Evolutionary conservation across 2,329 filamentous ascomycete species (phyloP), one percentile per base, ranked within the genome.

Genomic region (Apiospora rasikravindrae): DNA sequence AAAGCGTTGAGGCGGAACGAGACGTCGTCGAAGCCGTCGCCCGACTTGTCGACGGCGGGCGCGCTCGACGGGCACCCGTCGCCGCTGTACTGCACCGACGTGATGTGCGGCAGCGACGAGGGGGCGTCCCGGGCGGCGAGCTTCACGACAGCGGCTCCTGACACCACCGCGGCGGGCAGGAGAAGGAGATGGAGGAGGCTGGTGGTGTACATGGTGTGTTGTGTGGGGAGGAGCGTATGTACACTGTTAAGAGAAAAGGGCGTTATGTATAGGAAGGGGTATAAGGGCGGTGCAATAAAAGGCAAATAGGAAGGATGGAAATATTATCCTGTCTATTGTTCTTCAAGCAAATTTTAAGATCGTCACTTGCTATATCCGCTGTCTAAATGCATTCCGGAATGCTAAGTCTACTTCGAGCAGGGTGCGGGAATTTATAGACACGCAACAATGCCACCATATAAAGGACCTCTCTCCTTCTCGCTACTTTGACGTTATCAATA

Each of bases 71-170:
- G 77, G 72, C 83, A 84, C 19, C 83, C 83, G 73, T 71, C 80
- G 71, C 83, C 83, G 37, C 80, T 82, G 75, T 81, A 83, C 57
- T 75, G 75, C 70, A 84, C 76, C 45, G 79, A 81, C 4, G 76
- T 76, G 71, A 83, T 78, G 69, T 73, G 75, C 19, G 79, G 81
- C 26, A 77, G 61, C 1, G 76, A 73, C 6, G 76, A 72, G 8
- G 79, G 80, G 0, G 73, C 73, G 61, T 79, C 76, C 8, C 76
- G 74, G 13, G 71, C 22, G 14, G 72, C 75, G 69, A 72, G 72
- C 51, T 0, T 0, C 5, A n/a, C 45, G 45, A 51, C 75, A 24
- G 73, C 70, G 69, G 13, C 75, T n/a, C 49, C 66, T 14, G 22
- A 45, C 29, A 77, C 72, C 16, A 77, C 72, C 22, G 76, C 70